Evolutionary conservation across 805 yeast species (phyloP), one percentile per base, ranked within the genome.

Genomic region (Wickerhamiella occidentalis): DNA sequence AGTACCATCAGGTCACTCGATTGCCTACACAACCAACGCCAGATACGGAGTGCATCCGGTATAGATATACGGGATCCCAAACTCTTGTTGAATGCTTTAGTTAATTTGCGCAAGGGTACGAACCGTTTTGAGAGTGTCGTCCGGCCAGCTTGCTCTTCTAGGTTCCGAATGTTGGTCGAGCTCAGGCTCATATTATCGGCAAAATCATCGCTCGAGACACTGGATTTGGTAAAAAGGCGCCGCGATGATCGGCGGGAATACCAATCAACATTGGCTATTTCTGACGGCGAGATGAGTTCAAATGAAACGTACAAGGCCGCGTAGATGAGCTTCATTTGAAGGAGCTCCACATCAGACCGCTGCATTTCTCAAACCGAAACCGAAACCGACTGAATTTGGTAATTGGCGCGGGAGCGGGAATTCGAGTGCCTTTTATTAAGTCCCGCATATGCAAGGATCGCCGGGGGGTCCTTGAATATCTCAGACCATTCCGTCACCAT

Each of bases 281-380:
- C 33, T 19, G 33, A 15, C 22, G 28, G 44, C 21, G 19, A n/a
- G 2, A 40, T 28, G n/a, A 40, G 22, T 2, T 28, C 44, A 29
- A 42, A 33, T 6, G 37, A 30, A 9, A 26, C 4, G 19, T 42
- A 42, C 13, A 42, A 13, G 17, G 45, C 45, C 6, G 45, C 28
- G 37, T 42, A 42, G 11, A 42, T 26, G 12, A 42, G 37, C 26
- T 25, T n/a, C 17, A 28, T 28, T 49, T 49, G 44, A 19, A 26
- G 28, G 3, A 23, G 26, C n/a, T 40, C 44, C 22, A 40, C 33
- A 8, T 40, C 44, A 21, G n/a, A 18, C 25, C 40, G 40, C 23
- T 38, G 41, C 41, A 38, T 19, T 21, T 11, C 21, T 6, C 12
- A 9, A n/a, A n/a, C n/a, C n/a, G n/a, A n/a, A n/a, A n/a, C n/a